phyloP scores from a whole-genome alignment of 345 rosid species.

The Populus nigra region DNA sequence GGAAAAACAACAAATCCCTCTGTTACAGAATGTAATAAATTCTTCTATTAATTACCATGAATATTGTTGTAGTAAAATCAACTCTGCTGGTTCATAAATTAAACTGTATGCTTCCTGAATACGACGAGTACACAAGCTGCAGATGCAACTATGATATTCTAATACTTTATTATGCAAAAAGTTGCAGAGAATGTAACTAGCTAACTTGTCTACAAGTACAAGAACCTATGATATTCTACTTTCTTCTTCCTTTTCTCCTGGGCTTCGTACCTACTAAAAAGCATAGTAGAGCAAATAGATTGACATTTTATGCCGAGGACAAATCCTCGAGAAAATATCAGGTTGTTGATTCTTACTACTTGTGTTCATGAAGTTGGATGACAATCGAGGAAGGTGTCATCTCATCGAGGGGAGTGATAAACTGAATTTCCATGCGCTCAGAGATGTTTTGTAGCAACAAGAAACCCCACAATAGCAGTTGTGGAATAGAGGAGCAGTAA shows the following conservation, averaged over 20 bases:
- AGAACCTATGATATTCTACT: slow-evolving; percentile 51
- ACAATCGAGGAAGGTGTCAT: slow-evolving; percentile 28
- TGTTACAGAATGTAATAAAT: background rate
- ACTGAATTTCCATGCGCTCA: slow-evolving; percentile 22
- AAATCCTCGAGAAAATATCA: slow-evolving; percentile 22
- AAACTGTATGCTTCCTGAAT: background rate
- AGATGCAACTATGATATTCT: too few relatives aligned
- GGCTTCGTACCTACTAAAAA: slow-evolving; percentile 40
- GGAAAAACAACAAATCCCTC: background rate
- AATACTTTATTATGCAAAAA: slow-evolving; percentile 44
- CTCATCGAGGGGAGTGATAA: slow-evolving; percentile 27
- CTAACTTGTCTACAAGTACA: slow-evolving; percentile 39
- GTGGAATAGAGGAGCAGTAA: slow-evolving; percentile 41
- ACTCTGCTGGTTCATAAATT: slow-evolving; percentile 9
- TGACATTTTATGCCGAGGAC: slow-evolving; percentile 17
- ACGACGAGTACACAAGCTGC: background rate
- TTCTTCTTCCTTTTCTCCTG: slow-evolving; percentile 32
- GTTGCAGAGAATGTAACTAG: slow-evolving; percentile 40
- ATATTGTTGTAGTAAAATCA: background rate
- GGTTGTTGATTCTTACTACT: slow-evolving; percentile 25
- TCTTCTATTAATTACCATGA: background rate
- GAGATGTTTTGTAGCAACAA: slow-evolving; percentile 41
- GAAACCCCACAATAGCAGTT: slow-evolving; percentile 32
- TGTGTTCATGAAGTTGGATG: slow-evolving; percentile 27
- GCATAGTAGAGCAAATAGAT: slow-evolving; percentile 38